A percentile compares a stretch with the other conserved stretches of the same genome.
phyloP scores from a whole-genome alignment of 768 basidiomycete species.

The Pluteus cervinus region DNA sequence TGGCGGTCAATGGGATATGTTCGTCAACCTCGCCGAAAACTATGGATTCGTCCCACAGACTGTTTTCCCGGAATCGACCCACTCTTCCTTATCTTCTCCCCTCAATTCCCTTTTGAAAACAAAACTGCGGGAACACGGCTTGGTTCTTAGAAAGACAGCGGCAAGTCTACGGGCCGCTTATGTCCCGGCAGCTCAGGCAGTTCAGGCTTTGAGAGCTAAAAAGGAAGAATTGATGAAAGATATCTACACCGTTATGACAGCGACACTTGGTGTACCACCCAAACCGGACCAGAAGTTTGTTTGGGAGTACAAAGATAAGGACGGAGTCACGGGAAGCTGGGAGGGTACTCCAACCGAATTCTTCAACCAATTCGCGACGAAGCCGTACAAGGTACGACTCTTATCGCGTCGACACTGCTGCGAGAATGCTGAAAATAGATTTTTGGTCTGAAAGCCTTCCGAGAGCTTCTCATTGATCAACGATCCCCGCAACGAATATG shows the following conservation, averaged over 20 bases:
- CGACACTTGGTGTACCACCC: constrained; percentile 84
- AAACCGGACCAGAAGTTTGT: constrained; percentile 62
- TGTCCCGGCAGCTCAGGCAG: constrained; percentile 40
- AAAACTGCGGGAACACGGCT: constrained; percentile 87
- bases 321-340: constrained; percentile 71
- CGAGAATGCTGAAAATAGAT: constrained; percentile 3
- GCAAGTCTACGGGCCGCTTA: constrained; percentile 43
- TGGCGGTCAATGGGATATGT: constrained; percentile 97
- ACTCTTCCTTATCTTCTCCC: constrained; percentile 68
- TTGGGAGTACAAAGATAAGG: constrained; percentile 86
- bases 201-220: constrained; percentile 61
- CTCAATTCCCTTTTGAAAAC: constrained; percentile 80
- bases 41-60: constrained; percentile 87
- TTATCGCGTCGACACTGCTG: background rate
- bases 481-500: constrained; percentile 84
- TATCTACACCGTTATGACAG: constrained; percentile 77
- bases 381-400: constrained; percentile 45
- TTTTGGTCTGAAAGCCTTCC: constrained; percentile 35
- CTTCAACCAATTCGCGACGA: constrained; percentile 57
- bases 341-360: constrained; percentile 79
- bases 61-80: constrained; percentile 78
- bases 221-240: constrained; percentile 85
- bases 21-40: constrained; percentile 46
- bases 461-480: constrained; percentile 92
- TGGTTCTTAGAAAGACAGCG: constrained; percentile 67